Base-by-base conservation (phyloP, 2,329 filamentous ascomycete species). In the Aspergillus sp. region DNA sequence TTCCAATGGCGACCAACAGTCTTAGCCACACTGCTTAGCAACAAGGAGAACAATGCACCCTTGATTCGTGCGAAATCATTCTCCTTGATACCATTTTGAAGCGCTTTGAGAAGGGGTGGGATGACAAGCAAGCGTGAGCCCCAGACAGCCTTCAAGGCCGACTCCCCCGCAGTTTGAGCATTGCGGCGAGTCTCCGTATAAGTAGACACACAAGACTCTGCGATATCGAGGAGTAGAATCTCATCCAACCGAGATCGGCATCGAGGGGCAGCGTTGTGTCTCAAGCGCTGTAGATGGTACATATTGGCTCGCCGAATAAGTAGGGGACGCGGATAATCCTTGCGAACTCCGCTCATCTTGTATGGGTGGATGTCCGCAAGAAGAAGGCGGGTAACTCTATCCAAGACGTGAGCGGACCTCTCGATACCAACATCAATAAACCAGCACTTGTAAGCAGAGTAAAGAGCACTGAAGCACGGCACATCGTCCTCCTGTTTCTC, bases 391-490 rank as follows among this genome's bases (percentile, higher is more conserved):
- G 90, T 86, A 14, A 98, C 88, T 19, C 95, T 84, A 72, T 99
- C 95, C 9, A 98, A 80, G 2, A 96, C 90, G 72, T 97, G 95
- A 0, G 95, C 93, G 17, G 93, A 97, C 59, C 93, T 85, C 76
- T 99, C 95, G 59, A 97, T 96, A 17, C 96, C 95, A 41, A 99
- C 93, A 68, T 99, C 95, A 1, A 96, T 92, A 68, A 99, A 98
- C 92, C 93, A 99, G 8, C 91, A 95, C 44, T 91, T 84, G 73
- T 97, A 99, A 1, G 93, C 91, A 21, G 90, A 90, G 75, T 96
- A 99, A 2, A 99, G 77, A 0, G 93, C 87, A 23, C 92, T 96
- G 76, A 99, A 99, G 75, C 92, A 97, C 15, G 90, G 87, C 1
- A 99, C 95, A 71, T 99, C 95, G 69, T 99, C 95, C 71, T 98